Conservation (phyloP, 2,329 filamentous ascomycete genomes). For the Cyanodermella asteris region DNA sequence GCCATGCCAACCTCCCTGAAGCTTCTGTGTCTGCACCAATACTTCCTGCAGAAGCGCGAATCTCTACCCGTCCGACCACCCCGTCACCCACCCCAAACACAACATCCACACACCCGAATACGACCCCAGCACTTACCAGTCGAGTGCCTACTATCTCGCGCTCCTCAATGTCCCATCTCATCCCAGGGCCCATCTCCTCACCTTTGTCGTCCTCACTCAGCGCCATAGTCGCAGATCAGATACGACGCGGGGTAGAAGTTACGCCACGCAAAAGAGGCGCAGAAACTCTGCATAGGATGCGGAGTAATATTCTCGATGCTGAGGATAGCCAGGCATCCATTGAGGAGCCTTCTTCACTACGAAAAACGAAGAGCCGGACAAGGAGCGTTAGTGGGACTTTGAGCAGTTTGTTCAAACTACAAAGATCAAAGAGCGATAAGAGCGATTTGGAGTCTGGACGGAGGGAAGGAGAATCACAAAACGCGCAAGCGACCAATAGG, state of each 20-base stretch:
- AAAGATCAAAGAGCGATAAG: no score
- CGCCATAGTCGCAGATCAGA: slow-evolving; percentile 41
- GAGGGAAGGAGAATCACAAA: no score
- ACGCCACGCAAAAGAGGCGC: slow-evolving; percentile 16
- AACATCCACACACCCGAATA: slow-evolving; percentile 10
- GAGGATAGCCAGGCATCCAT: no score
- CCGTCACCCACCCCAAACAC: slow-evolving; percentile 7
- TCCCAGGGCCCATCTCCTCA: slow-evolving; percentile 35
- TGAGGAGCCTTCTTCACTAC: no score
- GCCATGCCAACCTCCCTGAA: slow-evolving; percentile 5
- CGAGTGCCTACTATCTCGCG: slow-evolving; percentile 19
- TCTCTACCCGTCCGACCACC: no score
- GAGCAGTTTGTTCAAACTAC: no score
- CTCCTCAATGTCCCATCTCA: slow-evolving; percentile 30
- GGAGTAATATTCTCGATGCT: no score
- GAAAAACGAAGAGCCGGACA: no score
- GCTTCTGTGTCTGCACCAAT: slow-evolving; percentile 10
- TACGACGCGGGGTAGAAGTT: slow-evolving; percentile 35
- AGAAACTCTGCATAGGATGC: no score
- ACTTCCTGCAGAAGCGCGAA: slow-evolving; percentile 12
- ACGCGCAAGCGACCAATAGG: no score
- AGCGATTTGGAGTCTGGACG: no score
- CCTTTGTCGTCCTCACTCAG: slow-evolving; percentile 38
- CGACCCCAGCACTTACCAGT: slow-evolving; percentile 15
- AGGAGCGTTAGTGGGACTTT: no score